phyloP scores from a whole-genome alignment of 2,329 filamentous ascomycete genomes.

The Dichotomopilus funicola region DNA sequence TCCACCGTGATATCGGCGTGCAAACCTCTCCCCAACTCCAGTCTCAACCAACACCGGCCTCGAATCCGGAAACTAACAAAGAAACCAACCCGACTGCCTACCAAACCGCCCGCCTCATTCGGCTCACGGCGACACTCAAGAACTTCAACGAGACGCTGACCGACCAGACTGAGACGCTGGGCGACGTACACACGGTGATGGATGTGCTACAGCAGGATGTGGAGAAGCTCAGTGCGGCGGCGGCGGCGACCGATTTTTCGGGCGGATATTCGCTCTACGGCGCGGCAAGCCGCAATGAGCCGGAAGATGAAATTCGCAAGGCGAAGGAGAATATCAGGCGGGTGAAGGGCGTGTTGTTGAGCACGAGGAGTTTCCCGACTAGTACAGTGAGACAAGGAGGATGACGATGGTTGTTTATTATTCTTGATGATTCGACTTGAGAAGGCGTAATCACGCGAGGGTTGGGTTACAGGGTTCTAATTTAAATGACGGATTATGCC shows the following conservation, averaged over 20 bases:
- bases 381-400: background rate
- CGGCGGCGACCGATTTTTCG: slow-evolving; percentile 30
- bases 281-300: slow-evolving; percentile 41
- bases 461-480: no score
- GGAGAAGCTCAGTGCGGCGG: slow-evolving; percentile 49
- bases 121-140: slow-evolving; percentile 38
- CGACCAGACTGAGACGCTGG: slow-evolving; percentile 42
- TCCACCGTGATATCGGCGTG: slow-evolving; percentile 73
- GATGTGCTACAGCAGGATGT: slow-evolving; percentile 60
- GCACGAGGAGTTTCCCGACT: slow-evolving; percentile 62
- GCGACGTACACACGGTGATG: slow-evolving; percentile 45
- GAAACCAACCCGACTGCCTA: slow-evolving; percentile 24
- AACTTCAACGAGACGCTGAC: slow-evolving; percentile 39
- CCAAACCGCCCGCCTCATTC: slow-evolving; percentile 38
- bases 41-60: slow-evolving; percentile 4
- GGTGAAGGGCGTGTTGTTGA: slow-evolving; percentile 72
- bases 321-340: slow-evolving; percentile 69
- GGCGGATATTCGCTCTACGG: slow-evolving; percentile 38
- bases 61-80: background rate
- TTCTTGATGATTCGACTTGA: no score
- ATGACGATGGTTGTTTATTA: no score
- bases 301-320: slow-evolving; percentile 64
- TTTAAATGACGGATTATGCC: no score
- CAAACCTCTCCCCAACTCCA: slow-evolving; percentile 57
- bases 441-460: no score